Evolutionary conservation across 257 asterid genomes (phyloP).

Genomic region (Przewalskia tangutica): DNA sequence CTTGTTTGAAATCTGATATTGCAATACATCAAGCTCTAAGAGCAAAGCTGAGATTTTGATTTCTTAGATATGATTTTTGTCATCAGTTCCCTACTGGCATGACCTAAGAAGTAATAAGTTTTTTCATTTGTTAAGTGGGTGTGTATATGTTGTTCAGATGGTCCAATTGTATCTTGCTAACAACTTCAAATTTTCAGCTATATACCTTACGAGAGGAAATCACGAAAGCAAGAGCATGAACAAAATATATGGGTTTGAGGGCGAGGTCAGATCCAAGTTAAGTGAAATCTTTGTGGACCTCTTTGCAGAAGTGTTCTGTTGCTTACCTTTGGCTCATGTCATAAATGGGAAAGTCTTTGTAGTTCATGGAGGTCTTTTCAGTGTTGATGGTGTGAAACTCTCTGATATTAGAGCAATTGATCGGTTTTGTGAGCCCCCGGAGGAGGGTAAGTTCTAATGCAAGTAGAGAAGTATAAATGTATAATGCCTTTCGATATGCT

Average conservation of each 20-base stretch:
- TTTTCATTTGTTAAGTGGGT: neutral
- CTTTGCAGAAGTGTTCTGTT: constrained; percentile 96
- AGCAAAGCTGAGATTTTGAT: neutral
- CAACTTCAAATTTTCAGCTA: constrained; percentile 46
- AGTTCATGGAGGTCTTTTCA: constrained; percentile 98
- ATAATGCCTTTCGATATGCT: neutral
- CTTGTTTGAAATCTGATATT: neutral
- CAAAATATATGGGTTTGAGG: constrained; percentile 98
- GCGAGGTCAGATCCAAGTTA: constrained; percentile 91
- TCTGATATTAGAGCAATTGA: constrained; percentile 81
- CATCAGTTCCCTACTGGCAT: neutral
- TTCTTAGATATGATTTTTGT: neutral
- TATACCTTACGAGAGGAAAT: constrained; percentile 88
- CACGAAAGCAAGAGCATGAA: constrained; percentile 99
- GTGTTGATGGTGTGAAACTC: constrained; percentile 94
- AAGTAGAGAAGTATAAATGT: neutral
- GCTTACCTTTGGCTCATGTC: constrained; percentile 91
- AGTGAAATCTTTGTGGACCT: constrained; percentile 85
- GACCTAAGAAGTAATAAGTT: neutral
- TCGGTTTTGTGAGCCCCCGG: constrained; percentile 97
- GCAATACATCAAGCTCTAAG: neutral
- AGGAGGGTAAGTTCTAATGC: constrained; percentile 66
- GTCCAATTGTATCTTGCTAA: constrained; percentile 7
- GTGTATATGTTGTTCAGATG: neutral
- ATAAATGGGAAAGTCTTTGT: constrained; percentile 73